Percentiles rank a stretch among this genome's conserved stretches.
phyloP scores from a whole-genome alignment of 352 stramenopile genomes.

The Pythium brassicae region DNA sequence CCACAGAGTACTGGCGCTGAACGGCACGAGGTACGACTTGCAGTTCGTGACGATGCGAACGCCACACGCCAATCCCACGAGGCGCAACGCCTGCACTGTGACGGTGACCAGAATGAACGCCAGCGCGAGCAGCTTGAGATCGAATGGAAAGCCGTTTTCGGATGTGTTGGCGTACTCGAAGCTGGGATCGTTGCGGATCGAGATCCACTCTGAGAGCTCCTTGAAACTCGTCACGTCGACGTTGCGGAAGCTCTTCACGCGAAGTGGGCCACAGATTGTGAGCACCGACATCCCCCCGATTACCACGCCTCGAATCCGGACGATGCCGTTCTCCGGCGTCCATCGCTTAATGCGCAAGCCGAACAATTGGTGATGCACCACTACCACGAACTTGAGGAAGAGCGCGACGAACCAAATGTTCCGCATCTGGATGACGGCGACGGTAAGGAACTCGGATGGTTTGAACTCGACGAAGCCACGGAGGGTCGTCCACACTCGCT shows the following conservation, averaged over 20 bases:
- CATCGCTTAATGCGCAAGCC: slow-evolving; percentile 6
- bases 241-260: slow-evolving; percentile 6
- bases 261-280: slow-evolving; percentile 16
- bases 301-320: slow-evolving; percentile 16
- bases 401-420: slow-evolving; percentile 35
- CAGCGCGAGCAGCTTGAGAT: slow-evolving; percentile 12
- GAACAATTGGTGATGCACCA: slow-evolving; percentile 7
- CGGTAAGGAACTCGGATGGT: slow-evolving; percentile 14
- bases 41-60: neutral
- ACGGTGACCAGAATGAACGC: neutral
- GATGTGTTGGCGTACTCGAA: neutral
- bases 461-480: slow-evolving; percentile 20
- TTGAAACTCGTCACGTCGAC: slow-evolving; percentile 2
- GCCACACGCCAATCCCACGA: neutral
- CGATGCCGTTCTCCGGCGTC: slow-evolving; percentile 11
- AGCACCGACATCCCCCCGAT: slow-evolving; percentile 20
- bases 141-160: slow-evolving; percentile 11
- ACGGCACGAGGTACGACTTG: slow-evolving; percentile 17
- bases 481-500: slow-evolving; percentile 17
- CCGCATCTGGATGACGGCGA: slow-evolving; percentile 31
- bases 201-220: neutral
- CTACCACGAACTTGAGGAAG: slow-evolving; percentile 9
- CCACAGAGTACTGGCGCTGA: slow-evolving; percentile 21
- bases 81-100: neutral
- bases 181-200: neutral